These are phyloP conservation scores for Gnomoniopsis sp. DNA, from an alignment of 2,329 filamentous ascomycete genomes.

Conservation along the genomic window DNA sequence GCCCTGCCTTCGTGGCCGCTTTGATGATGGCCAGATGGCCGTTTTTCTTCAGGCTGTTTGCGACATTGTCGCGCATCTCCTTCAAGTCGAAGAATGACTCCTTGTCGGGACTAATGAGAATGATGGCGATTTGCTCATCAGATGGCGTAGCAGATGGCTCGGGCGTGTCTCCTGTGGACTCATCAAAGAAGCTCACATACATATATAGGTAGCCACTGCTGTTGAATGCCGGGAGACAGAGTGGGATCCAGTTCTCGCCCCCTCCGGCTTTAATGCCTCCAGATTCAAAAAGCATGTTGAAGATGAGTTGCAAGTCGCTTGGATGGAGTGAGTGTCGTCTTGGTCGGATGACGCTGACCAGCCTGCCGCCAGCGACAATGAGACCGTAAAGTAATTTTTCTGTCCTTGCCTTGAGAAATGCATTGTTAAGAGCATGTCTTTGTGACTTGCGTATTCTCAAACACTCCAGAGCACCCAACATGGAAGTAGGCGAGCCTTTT, in stretches of 20 bases:
- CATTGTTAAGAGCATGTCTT: conserved; percentile 79
- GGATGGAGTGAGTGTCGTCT: conserved; percentile 95
- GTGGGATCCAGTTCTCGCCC: conserved; percentile 95
- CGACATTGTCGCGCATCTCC: conserved; percentile 62
- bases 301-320: conserved; percentile 91
- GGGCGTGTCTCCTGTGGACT: conserved; percentile 39
- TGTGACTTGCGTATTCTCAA: conserved; percentile 88
- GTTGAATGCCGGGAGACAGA: conserved; percentile 96
- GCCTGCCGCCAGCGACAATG: conserved; percentile 84
- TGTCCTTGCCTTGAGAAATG: conserved; percentile 73
- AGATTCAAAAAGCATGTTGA: conserved; percentile 99
- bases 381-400: conserved; percentile 86
- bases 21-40: conserved; percentile 73
- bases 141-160: conserved; percentile 58
- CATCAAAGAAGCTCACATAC: conserved; percentile 94
- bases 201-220: conserved; percentile 96
- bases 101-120: conserved; percentile 88
- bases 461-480: conserved; percentile 89
- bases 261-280: conserved; percentile 84
- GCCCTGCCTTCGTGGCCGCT: conserved; percentile 65
- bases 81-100: conserved; percentile 91
- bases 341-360: conserved; percentile 92
- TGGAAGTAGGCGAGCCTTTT: conserved; percentile 80
- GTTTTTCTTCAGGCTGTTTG: conserved; percentile 70
- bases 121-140: conserved; percentile 79